These are phyloP conservation scores for Malus orientalis DNA, from an alignment of 306 rosid species.

Conservation along the genomic window DNA sequence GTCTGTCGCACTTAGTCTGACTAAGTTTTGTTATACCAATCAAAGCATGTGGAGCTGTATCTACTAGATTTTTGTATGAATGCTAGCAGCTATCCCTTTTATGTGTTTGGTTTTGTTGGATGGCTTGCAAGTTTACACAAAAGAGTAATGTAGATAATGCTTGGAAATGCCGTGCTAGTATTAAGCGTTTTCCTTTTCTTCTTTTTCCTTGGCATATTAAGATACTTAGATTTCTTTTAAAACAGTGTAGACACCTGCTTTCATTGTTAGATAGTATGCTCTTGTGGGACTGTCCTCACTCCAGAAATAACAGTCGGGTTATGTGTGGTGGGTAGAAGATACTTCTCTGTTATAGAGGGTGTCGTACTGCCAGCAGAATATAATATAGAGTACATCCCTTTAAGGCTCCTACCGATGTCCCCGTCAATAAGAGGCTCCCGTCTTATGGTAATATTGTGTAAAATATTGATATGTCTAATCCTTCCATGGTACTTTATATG, in stretches of 20 bases:
- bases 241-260: not conserved
- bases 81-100: not conserved
- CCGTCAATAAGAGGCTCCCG: not conserved
- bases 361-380: not conserved
- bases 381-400: not conserved
- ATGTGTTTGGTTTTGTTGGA: not conserved
- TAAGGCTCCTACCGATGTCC: not conserved
- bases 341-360: not conserved
- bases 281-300: not conserved
- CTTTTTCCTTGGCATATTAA: not conserved
- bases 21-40: not conserved
- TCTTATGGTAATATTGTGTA: not conserved
- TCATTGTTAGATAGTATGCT: not conserved
- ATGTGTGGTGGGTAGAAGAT: not conserved
- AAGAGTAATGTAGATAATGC: not conserved
- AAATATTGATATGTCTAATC: not conserved
- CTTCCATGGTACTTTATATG: not conserved
- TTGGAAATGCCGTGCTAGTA: not conserved
- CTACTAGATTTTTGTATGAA: conserved; percentile 13
- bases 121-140: not conserved
- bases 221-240: not conserved
- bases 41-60: conserved; percentile 4
- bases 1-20: conserved; percentile 18
- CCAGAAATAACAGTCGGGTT: not conserved
- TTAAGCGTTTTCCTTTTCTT: not conserved